Conservation (phyloP, 2,329 filamentous ascomycete genomes). For the Calonectria henricotiae region DNA sequence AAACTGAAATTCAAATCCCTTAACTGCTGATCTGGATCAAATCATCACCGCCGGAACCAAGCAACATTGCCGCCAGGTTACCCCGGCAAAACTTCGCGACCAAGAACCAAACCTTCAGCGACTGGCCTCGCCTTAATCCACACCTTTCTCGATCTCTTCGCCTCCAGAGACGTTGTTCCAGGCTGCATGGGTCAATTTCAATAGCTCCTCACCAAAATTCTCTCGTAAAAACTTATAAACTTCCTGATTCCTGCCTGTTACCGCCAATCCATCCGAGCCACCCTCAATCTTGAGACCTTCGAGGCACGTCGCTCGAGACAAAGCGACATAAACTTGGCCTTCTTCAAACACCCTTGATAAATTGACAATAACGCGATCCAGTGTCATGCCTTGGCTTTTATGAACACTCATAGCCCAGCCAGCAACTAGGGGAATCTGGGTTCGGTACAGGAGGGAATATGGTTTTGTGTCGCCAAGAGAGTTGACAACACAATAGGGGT, state of each 20-base stretch:
- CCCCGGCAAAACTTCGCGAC: too few species aligned
- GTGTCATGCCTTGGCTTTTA: too few species aligned
- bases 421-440: constrained; percentile 73
- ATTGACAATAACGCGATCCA: too few species aligned
- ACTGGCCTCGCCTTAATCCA: too few species aligned
- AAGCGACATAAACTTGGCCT: constrained; percentile 64
- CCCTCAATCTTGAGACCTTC: constrained; percentile 43
- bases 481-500: constrained; percentile 67
- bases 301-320: constrained; percentile 46
- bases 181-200: not conserved
- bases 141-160: too few species aligned
- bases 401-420: constrained; percentile 68
- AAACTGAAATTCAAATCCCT: too few species aligned
- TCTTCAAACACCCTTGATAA: too few species aligned
- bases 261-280: not conserved
- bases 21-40: too few species aligned
- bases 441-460: constrained; percentile 68
- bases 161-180: too few species aligned
- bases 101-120: too few species aligned
- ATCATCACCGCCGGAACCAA: too few species aligned
- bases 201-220: not conserved
- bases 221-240: constrained; percentile 31
- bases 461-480: constrained; percentile 65
- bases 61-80: too few species aligned
- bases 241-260: constrained; percentile 15